Conservation (phyloP, 2,329 filamentous ascomycete species). For the Verticillium longisporum region DNA sequence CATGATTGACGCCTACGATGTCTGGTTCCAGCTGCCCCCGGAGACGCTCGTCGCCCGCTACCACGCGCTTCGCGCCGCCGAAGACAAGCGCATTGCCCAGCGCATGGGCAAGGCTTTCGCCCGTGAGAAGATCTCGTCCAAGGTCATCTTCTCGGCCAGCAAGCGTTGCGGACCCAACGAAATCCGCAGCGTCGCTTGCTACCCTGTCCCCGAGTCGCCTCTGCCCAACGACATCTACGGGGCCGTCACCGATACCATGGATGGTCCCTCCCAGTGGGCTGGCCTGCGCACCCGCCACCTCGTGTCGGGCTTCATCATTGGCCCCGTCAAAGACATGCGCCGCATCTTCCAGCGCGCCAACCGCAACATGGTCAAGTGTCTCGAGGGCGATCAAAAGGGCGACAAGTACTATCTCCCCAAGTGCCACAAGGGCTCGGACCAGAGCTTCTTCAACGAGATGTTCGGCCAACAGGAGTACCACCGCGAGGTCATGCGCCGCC, state of each 20-base stretch:
- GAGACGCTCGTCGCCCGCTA: conserved; percentile 19
- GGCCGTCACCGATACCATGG: conserved; percentile 14
- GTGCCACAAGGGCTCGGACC: conserved; percentile 19
- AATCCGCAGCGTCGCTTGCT: conserved; percentile 16
- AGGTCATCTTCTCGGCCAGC: conserved; percentile 18
- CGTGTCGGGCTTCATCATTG: conserved; percentile 18
- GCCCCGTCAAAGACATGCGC: conserved; percentile 15
- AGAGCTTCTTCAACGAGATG: conserved; percentile 21
- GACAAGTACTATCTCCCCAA: not conserved
- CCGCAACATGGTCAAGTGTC: conserved; percentile 15
- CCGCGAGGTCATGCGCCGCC: conserved; percentile 20
- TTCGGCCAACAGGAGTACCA: conserved; percentile 22
- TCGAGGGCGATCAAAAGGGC: conserved; percentile 6
- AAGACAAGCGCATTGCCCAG: conserved; percentile 14
- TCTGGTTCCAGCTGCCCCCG: conserved; percentile 3
- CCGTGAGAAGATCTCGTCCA: conserved; percentile 13
- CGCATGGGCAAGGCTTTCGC: conserved; percentile 16
- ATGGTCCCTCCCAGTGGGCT: conserved; percentile 10
- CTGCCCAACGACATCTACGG: conserved; percentile 16
- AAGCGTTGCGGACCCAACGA: conserved; percentile 20
- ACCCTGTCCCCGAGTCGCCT: conserved; percentile 14
- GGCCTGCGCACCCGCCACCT: conserved; percentile 19
- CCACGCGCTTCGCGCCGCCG: conserved; percentile 14
- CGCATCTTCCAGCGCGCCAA: conserved; percentile 14
- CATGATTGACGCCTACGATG: conserved; percentile 2